Percentiles rank a stretch among this genome's conserved stretches.
Conservation (phyloP, 1,284 basidiomycete species). For the Rhizopogon hawkerae region DNA sequence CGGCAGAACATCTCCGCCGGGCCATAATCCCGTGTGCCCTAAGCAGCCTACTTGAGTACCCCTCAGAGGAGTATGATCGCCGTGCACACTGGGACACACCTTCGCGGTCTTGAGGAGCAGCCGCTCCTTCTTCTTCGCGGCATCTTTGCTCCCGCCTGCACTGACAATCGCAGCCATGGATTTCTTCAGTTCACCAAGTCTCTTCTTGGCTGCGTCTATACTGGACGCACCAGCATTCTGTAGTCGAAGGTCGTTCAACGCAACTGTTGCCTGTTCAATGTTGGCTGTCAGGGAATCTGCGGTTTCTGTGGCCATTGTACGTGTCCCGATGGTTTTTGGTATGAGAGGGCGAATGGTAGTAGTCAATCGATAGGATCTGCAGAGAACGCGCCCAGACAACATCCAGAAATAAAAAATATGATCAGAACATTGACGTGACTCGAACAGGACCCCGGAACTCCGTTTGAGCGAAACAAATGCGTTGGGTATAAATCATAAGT, state of each 20-base stretch:
- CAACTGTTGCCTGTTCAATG: constrained; percentile 43
- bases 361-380: constrained; percentile 21
- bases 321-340: constrained; percentile 5
- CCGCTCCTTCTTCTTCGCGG: constrained; percentile 54
- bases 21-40: constrained; percentile 96
- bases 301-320: constrained; percentile 30
- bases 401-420: constrained; percentile 11
- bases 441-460: constrained; percentile 21
- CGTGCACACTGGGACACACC: constrained; percentile 34
- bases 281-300: constrained; percentile 36
- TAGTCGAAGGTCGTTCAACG: constrained; percentile 52
- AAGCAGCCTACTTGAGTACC: constrained; percentile 8
- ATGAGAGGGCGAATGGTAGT: constrained; percentile 2
- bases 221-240: constrained; percentile 41
- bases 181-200: constrained; percentile 62
- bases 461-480: background rate
- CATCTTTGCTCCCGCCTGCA: constrained; percentile 28
- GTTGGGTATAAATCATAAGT: too few relatives aligned
- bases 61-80: constrained; percentile 12
- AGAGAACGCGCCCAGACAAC: constrained; percentile 12
- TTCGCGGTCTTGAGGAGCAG: constrained; percentile 75
- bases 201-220: constrained; percentile 61
- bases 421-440: constrained; percentile 13
- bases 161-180: constrained; percentile 39
- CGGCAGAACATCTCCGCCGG: constrained; percentile 92